phyloP scores from a whole-genome alignment of 2,329 filamentous ascomycete genomes.

The Pseudomassariella vexata region DNA sequence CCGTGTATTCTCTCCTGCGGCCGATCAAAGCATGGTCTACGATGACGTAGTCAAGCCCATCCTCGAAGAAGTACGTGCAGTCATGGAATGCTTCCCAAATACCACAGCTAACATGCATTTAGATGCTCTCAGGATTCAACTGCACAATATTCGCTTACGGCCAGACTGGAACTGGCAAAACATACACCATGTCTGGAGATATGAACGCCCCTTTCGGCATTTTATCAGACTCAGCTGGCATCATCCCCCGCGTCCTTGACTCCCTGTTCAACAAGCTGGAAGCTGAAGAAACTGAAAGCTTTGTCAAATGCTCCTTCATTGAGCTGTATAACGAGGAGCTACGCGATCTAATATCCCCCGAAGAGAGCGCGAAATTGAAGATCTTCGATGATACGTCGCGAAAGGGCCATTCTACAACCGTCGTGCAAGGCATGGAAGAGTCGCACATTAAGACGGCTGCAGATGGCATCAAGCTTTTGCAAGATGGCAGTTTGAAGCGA shows the following conservation, averaged over 20 bases:
- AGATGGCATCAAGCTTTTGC: conserved; percentile 82
- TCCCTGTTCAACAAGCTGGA: conserved; percentile 83
- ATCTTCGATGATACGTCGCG: conserved; percentile 89
- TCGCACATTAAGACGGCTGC: conserved; percentile 80
- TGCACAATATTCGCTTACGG: conserved; percentile 99
- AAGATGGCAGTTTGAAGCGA: conserved; percentile 83
- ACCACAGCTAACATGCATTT: conserved; percentile 2
- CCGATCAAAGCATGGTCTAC: conserved; percentile 89
- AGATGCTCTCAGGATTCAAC: conserved; percentile 94
- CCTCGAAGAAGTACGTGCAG: conserved; percentile 69
- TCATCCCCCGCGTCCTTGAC: conserved; percentile 87
- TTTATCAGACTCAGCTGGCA: conserved; percentile 85
- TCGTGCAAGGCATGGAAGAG: conserved; percentile 98
- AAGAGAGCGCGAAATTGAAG: conserved; percentile 83
- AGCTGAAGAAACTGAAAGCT: conserved; percentile 70
- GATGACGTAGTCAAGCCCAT: conserved; percentile 94
- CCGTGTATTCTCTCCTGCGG: conserved; percentile 91
- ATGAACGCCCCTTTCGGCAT: conserved; percentile 84
- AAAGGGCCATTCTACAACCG: conserved; percentile 75
- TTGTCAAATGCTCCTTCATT: conserved; percentile 97
- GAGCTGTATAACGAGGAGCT: conserved; percentile 98
- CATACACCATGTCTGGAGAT: conserved; percentile 98
- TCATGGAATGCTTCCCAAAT: background rate
- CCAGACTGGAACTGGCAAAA: conserved; percentile 96
- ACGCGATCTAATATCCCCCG: conserved; percentile 76